Conservation (phyloP, 768 basidiomycete species). For the Tricholomella constricta region DNA sequence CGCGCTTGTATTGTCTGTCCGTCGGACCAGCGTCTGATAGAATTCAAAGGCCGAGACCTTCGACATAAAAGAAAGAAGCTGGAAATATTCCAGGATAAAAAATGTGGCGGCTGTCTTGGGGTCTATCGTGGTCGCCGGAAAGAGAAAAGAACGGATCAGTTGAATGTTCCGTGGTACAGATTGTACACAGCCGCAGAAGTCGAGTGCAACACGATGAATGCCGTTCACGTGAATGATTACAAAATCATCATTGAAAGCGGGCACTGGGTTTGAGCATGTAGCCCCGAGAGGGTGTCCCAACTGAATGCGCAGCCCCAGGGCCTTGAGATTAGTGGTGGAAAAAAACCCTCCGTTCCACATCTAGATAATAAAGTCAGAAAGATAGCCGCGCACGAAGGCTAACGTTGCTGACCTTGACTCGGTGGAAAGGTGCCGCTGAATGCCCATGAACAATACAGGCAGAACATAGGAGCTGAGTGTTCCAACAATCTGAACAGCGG, state of each 20-base stretch:
- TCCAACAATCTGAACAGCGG: slow-evolving; percentile 3
- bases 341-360: neutral
- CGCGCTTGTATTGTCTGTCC: slow-evolving; percentile 24
- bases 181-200: slow-evolving; percentile 31
- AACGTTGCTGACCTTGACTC: neutral
- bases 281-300: slow-evolving; percentile 21
- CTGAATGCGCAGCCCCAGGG: slow-evolving; percentile 11
- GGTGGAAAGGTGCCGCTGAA: neutral
- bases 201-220: slow-evolving; percentile 28
- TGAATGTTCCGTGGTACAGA: slow-evolving; percentile 19
- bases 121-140: slow-evolving; percentile 21
- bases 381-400: neutral
- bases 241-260: slow-evolving; percentile 19
- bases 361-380: neutral
- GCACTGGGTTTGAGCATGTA: slow-evolving; percentile 16
- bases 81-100: slow-evolving; percentile 22
- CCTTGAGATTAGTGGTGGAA: neutral
- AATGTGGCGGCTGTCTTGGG: slow-evolving; percentile 32
- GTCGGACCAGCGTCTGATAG: slow-evolving; percentile 21
- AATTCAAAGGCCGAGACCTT: slow-evolving; percentile 30
- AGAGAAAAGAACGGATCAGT: slow-evolving; percentile 26
- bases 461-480: neutral
- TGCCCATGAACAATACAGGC: slow-evolving; percentile 3
- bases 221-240: slow-evolving; percentile 26
- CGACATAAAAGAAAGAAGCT: slow-evolving; percentile 29